Base-by-base conservation (phyloP, 352 stramenopile species). In the Phytophthora pseudosyringae region DNA sequence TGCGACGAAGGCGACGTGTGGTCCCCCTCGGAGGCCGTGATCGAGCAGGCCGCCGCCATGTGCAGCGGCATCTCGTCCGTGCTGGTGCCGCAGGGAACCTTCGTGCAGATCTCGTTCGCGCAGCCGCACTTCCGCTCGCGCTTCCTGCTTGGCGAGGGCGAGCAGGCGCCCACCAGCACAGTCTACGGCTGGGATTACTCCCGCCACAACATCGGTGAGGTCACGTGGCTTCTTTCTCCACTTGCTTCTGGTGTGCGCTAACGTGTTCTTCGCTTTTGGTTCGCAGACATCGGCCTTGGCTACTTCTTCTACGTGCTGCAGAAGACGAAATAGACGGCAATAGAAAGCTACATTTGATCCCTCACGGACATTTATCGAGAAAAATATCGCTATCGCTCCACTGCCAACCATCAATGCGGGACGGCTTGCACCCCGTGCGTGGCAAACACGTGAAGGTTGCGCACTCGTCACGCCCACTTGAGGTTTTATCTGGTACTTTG, bases 101-200 rank as follows among this genome's bases (percentile, higher is more conserved):
- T 91, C 61, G 25, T 94, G 25, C 87, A 95, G 59, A 90, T 95
- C 54, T 89, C 78, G 36, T 95, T 95, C 57, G 77, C 68, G 48
- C 87, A 95, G 65, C 86, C 87, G 32, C 87, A 94, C 59, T 95
- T 95, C 69, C 78, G 87, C 54, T 91, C 81, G 47, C 78, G 80
- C 28, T 89, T 86, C 31, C 44, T 89, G 13, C 48, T 87, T 62
- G 76, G 79, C 38, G 71, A 84, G 31, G 70, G 60, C 32, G 61
- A 80, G 26, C 41, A 80, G 38, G 57, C 48, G 6, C 46, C 64
- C 8, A 54, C 38, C 4, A 88, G 75, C 48, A 63, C 35, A 45
- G 40, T 69, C 11, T 88, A 88, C 61, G 65, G 61, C 41, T 88
- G 80, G 80, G 57, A 64, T 8, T 85, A 77, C 43, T 72, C 67